Base-by-base conservation (phyloP, 331 rosid genomes). In the Acacia pycnantha region DNA sequence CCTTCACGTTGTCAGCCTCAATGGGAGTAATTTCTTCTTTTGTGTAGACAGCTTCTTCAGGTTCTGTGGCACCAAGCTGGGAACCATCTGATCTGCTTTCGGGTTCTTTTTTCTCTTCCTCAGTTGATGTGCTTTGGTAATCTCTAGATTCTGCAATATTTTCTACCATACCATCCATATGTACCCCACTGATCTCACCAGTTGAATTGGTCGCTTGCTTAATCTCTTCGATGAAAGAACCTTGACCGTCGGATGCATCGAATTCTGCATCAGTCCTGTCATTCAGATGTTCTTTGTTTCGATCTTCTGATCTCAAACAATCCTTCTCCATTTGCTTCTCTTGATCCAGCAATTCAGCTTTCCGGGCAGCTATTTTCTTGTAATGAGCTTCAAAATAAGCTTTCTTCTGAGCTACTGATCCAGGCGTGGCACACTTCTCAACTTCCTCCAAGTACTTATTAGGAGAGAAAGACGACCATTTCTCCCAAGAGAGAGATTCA, bases 351-450 rank as follows among this genome's bases (percentile, higher is more conserved):
- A 95, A 80, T 87, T 91, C 94, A 13, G 94, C 95, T 85, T 90
- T 95, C 43, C 88, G 77, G 77, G 97, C 97, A 22, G 99, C 99
- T 48, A 95, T 84, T 91, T 85, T 93, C 92, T 92, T 95, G 92
- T 93, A 93, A 87, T 91, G 99, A 2, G 99, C 98, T 87, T 95
- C 99, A 64, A 95, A 95, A 82, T 92, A 95, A 29, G 98, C 99
- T 86, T 83, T 91, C 83, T 95, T 95, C 89, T 92, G 92, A 22
- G 99, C 99, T 62, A 95, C 99, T 24, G 98, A 95, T 83, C 99
- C 99, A 29, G 99, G 97, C 0, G 97, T 93, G n/a, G 99, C 97
- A 70, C 92, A 95, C 85, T 93, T 95, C 89, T 88, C 99, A 75
- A 95, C 99, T 86, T 95, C 99, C 81, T 95, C 99, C 82, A 95